Base-by-base conservation (phyloP, 495 filamentous ascomycete genomes). In the Endocarpon pusillum region DNA sequence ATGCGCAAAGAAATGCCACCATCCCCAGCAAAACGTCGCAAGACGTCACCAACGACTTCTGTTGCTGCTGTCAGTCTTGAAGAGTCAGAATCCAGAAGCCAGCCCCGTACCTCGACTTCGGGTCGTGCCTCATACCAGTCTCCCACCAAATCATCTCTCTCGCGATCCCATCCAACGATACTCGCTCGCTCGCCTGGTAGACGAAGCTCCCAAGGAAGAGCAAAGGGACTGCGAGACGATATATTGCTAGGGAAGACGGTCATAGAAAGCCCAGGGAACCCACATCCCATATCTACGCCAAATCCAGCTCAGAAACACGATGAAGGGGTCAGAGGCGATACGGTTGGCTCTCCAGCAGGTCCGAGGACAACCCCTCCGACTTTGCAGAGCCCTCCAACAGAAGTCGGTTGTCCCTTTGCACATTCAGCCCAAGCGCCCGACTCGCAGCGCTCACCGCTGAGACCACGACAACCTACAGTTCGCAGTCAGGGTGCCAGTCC, bases 1-100 rank as follows among this genome's bases (percentile, higher is more conserved):
- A n/a, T n/a, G n/a, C n/a, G n/a, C n/a, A n/a, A n/a, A n/a, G 20
- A 21, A 18, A 75, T 73, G 68, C 55, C 65, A 30, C 51, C 49
- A 18, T 68, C 70, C 22, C 66, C 71, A 33, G 55, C 69, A n/a
- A 76, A 80, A 48, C 58, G 71, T 43, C 71, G 72, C 38, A 74
- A 66, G 48, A 75, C 62, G 21, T 71, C 66, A 37, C 64, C 64
- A 4, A 53, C 49, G 15, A 53, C 54, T n/a, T 54, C 52, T 1
- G 35, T 42, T 17, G 10, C 44, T 20, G 41, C 48, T 12, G 44
- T 46, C 46, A 46, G 41, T 42, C 49, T 48, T 32, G 47, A 57
- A 27, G 47, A 38, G 34, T 43, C 43, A 53, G 45, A 44, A 18
- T 18, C 35, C 39, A 51, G 47, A 39, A 37, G 42, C 35, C 40